phyloP scores from a whole-genome alignment of 495 filamentous ascomycete genomes.

The Penicillium mononematosum region DNA sequence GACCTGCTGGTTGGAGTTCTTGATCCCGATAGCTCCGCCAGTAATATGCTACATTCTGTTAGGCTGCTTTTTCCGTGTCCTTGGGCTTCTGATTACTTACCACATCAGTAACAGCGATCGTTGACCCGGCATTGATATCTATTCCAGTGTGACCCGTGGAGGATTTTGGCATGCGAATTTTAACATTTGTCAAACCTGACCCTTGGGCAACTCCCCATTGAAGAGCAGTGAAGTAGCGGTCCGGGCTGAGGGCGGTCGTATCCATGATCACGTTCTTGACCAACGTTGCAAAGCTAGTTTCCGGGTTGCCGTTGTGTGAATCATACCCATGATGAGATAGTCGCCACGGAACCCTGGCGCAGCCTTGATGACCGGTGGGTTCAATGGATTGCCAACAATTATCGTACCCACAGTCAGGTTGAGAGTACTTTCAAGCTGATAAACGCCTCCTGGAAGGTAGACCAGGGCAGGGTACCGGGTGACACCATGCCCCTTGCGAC shows the following conservation, averaged over 20 bases:
- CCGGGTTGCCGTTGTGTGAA: constrained; percentile 31
- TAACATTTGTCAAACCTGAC: constrained; percentile 68
- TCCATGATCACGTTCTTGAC: constrained; percentile 47
- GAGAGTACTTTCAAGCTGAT: constrained; percentile 39
- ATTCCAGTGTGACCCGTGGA: constrained; percentile 56
- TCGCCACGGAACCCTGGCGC: constrained; percentile 30
- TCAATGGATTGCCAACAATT: constrained; percentile 43
- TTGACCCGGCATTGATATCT: constrained; percentile 41
- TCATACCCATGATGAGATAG: constrained; percentile 36
- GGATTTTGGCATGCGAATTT: constrained; percentile 63
- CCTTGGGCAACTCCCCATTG: constrained; percentile 71
- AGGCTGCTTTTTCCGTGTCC: constrained; percentile 8
- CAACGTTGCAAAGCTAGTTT: constrained; percentile 42
- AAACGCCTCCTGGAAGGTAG: constrained; percentile 50
- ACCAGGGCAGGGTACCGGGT: constrained; percentile 51
- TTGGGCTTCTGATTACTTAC: constrained; percentile 30
- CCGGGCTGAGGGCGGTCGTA: constrained; percentile 29
- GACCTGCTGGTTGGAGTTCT: constrained; percentile 53
- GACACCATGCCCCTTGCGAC: constrained; percentile 39
- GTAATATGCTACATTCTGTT: constrained; percentile 38
- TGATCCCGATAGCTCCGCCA: constrained; percentile 51
- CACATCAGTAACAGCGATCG: constrained; percentile 48
- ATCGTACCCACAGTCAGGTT: constrained; percentile 46
- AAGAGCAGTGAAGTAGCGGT: constrained; percentile 38
- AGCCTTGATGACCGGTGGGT: constrained; percentile 40